These are phyloP conservation scores for Starmerella kuoi DNA, from an alignment of 805 yeast species.

Conservation along the genomic window DNA sequence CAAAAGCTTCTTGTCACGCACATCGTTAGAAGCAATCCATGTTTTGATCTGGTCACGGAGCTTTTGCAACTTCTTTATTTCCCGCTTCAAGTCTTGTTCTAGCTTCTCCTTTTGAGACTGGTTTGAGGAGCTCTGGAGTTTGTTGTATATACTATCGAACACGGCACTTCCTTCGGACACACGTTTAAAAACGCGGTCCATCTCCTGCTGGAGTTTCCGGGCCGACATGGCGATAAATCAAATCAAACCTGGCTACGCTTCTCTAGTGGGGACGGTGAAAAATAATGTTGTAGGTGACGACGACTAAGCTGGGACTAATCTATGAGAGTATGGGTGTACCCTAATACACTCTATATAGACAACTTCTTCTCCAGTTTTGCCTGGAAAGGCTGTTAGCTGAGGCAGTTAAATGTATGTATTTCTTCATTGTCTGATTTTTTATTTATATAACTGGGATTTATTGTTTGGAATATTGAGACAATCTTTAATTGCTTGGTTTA, in stretches of 20 bases:
- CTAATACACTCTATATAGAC: background rate
- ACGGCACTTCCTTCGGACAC: slow-evolving; percentile 82
- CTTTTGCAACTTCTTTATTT: slow-evolving; percentile 86
- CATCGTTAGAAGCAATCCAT: slow-evolving; percentile 85
- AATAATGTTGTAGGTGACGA: background rate
- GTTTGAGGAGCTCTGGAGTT: slow-evolving; percentile 67
- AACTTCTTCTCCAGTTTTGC: too few species aligned
- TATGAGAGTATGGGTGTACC: too few species aligned
- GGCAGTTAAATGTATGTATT: too few species aligned
- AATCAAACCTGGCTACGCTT: background rate
- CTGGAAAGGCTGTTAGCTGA: too few species aligned
- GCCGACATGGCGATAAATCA: slow-evolving; percentile 19
- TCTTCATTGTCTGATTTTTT: too few species aligned
- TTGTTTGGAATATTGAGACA: too few species aligned
- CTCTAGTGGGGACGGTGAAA: background rate
- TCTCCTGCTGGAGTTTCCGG: slow-evolving; percentile 40
- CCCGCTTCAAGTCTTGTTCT: slow-evolving; percentile 80
- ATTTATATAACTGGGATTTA: too few species aligned
- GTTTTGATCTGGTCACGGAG: slow-evolving; percentile 89
- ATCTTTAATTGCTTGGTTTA: too few species aligned
- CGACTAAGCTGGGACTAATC: too few species aligned
- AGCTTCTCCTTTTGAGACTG: slow-evolving; percentile 86
- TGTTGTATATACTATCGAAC: slow-evolving; percentile 77
- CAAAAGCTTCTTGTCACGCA: slow-evolving; percentile 73
- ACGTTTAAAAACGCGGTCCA: slow-evolving; percentile 84